A percentile compares a stretch with the other conserved stretches of the same genome.
Conservation (phyloP, 306 rosid species). For the Pyrus bretschneideri region DNA sequence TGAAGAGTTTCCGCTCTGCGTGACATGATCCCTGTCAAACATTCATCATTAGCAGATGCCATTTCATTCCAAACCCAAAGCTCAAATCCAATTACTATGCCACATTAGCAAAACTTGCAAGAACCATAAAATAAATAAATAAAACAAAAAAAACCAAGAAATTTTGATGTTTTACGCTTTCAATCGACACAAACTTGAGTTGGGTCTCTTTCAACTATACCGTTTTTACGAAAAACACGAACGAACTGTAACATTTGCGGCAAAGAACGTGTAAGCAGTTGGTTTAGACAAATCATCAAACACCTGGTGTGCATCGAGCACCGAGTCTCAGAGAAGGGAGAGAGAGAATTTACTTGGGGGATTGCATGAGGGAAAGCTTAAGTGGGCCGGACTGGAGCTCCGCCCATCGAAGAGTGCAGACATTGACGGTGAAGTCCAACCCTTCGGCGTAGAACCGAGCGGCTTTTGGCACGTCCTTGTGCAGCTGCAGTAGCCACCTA, state of each 20-base stretch:
- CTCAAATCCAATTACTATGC: neutral
- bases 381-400: conserved; percentile 87
- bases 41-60: conserved; percentile 8
- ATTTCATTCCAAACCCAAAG: conserved; percentile 3
- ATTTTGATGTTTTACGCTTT: neutral
- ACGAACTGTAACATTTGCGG: neutral
- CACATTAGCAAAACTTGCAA: neutral
- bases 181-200: neutral
- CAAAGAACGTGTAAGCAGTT: neutral
- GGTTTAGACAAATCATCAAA: conserved; percentile 34
- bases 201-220: neutral
- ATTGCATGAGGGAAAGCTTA: conserved; percentile 75
- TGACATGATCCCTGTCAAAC: conserved; percentile 50
- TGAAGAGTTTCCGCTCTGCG: conserved; percentile 62
- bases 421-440: conserved; percentile 63
- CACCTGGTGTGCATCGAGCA: conserved; percentile 18
- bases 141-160: neutral
- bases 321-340: neutral
- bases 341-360: conserved; percentile 32
- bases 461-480: conserved; percentile 83
- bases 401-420: conserved; percentile 80
- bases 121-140: neutral
- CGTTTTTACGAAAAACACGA: neutral
- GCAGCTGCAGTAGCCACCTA: conserved; percentile 76
- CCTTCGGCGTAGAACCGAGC: conserved; percentile 78